Percentiles rank a stretch among this genome's conserved stretches.
Evolutionary conservation across 116 monocot species (phyloP).

Genomic region (Dioscorea cayenensis): DNA sequence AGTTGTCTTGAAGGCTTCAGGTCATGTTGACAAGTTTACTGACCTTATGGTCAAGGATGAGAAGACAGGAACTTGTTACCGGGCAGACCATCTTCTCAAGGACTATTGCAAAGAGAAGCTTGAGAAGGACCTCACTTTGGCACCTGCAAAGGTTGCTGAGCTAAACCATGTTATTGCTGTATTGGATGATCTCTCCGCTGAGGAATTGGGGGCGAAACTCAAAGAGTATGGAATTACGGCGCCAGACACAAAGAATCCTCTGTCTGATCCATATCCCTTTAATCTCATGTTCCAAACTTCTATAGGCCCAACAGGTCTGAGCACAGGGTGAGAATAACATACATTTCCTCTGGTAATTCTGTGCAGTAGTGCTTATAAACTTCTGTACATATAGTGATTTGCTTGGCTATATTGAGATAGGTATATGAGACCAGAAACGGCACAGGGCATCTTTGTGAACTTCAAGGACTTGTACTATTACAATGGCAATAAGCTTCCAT

Average conservation of each 20-base stretch:
- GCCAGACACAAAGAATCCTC: conserved; percentile 76
- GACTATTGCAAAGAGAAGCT: conserved; percentile 91
- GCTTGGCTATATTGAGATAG: conserved; percentile 19
- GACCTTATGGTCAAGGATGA: conserved; percentile 97
- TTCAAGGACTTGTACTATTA: conserved; percentile 84
- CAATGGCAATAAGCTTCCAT: conserved; percentile 68
- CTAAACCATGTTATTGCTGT: conserved; percentile 67
- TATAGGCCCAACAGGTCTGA: conserved; percentile 74
- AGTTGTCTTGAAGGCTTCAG: conserved; percentile 77
- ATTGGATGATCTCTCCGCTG: conserved; percentile 69
- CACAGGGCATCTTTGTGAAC: conserved; percentile 96
- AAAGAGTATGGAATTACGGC: conserved; percentile 85
- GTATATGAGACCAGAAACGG: conserved; percentile 97
- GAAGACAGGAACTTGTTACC: conserved; percentile 77
- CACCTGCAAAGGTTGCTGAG: conserved; percentile 56
- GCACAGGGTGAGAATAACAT: conserved; percentile 46
- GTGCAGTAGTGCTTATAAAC: neutral
- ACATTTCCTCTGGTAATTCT: neutral
- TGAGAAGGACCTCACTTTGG: conserved; percentile 68
- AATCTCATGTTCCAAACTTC: conserved; percentile 99
- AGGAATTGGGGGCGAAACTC: conserved; percentile 69
- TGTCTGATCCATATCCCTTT: conserved; percentile 91
- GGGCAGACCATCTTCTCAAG: conserved; percentile 89
- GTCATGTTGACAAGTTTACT: conserved; percentile 91
- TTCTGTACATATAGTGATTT: neutral